These are phyloP conservation scores for Hapsidospora chrysogenum DNA, from an alignment of 495 filamentous ascomycete species.

Conservation along the genomic window DNA sequence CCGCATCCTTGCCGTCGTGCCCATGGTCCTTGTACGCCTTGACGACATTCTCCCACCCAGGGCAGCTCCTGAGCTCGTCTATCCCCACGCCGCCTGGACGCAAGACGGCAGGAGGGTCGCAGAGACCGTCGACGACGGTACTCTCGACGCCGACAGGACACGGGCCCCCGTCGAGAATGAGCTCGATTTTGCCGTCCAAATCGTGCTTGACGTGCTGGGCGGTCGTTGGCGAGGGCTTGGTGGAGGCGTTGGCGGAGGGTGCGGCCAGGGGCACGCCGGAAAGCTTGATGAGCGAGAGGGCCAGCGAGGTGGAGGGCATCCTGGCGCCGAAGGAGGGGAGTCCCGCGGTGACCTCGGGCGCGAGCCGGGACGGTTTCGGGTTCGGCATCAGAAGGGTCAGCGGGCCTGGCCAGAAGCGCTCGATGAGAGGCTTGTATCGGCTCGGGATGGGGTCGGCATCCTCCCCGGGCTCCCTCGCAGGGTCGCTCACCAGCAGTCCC, in stretches of 20 bases:
- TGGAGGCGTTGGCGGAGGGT: conserved; percentile 86
- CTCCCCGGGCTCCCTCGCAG: no score
- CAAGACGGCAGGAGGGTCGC: conserved; percentile 60
- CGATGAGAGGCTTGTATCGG: conserved; percentile 70
- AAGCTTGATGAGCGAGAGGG: conserved; percentile 65
- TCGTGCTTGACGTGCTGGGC: conserved; percentile 82
- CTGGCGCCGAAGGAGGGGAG: conserved; percentile 75
- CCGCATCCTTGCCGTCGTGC: conserved; percentile 31
- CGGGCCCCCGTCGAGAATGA: conserved; percentile 78
- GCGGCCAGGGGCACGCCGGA: conserved; percentile 72
- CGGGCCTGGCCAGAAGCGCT: conserved; percentile 85
- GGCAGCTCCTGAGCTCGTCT: conserved; percentile 54
- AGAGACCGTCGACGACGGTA: conserved; percentile 88
- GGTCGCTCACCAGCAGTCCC: conserved; percentile 31
- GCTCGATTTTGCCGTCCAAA: conserved; percentile 63
- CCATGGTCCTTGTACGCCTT: conserved; percentile 58
- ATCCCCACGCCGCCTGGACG: conserved; percentile 84
- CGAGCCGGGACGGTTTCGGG: conserved; percentile 48
- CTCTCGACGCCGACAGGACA: conserved; percentile 87
- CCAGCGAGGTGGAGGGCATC: conserved; percentile 74
- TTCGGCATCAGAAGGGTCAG: conserved; percentile 82
- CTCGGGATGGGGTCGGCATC: conserved; percentile 43
- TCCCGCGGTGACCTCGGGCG: conserved; percentile 74
- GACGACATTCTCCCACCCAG: conserved; percentile 64
- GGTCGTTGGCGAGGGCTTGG: conserved; percentile 76